These are phyloP conservation scores for Tolypocladium capitatum DNA, from an alignment of 2,329 filamentous ascomycete species.

Conservation along the genomic window DNA sequence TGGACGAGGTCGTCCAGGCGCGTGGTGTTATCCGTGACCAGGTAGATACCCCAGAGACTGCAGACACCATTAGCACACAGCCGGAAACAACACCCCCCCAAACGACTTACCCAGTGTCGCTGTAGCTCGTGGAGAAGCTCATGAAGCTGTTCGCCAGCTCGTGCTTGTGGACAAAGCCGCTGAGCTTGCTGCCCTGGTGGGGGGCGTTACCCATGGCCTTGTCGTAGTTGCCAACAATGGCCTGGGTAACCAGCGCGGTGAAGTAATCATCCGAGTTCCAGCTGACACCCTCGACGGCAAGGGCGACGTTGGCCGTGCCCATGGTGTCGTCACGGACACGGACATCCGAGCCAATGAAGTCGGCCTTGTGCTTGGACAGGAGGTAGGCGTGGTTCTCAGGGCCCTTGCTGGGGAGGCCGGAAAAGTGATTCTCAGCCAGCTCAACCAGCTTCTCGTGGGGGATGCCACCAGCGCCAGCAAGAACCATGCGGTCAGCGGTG, in stretches of 20 bases:
- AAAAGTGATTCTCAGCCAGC: slow-evolving; percentile 93
- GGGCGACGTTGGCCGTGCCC: slow-evolving; percentile 91
- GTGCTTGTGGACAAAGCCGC: slow-evolving; percentile 85
- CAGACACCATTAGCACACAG: slow-evolving; percentile 10
- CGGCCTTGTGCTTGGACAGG: slow-evolving; percentile 74
- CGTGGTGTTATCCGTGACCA: slow-evolving; percentile 81
- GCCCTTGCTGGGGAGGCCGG: slow-evolving; percentile 60
- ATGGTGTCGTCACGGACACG: slow-evolving; percentile 93
- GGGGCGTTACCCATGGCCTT: slow-evolving; percentile 95
- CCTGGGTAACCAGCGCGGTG: slow-evolving; percentile 92
- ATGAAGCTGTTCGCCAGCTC: slow-evolving; percentile 99
- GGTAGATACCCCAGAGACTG: slow-evolving; percentile 99
- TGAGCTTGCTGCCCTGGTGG: slow-evolving; percentile 97
- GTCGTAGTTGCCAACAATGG: slow-evolving; percentile 99
- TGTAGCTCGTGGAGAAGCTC: slow-evolving; percentile 99
- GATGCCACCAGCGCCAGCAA: slow-evolving; percentile 87
- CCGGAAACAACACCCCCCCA: no score
- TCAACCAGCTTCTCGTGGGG: slow-evolving; percentile 90
- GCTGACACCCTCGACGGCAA: slow-evolving; percentile 97
- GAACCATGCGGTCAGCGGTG: slow-evolving; percentile 98
- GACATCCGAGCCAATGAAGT: slow-evolving; percentile 94
- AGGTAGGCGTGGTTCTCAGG: slow-evolving; percentile 62
- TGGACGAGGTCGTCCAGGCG: slow-evolving; percentile 90
- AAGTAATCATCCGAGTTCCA: slow-evolving; percentile 99
- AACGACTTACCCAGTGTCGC: slow-evolving; percentile 77